phyloP scores from a whole-genome alignment of 345 rosid species.

The Eucalyptus marginata region DNA sequence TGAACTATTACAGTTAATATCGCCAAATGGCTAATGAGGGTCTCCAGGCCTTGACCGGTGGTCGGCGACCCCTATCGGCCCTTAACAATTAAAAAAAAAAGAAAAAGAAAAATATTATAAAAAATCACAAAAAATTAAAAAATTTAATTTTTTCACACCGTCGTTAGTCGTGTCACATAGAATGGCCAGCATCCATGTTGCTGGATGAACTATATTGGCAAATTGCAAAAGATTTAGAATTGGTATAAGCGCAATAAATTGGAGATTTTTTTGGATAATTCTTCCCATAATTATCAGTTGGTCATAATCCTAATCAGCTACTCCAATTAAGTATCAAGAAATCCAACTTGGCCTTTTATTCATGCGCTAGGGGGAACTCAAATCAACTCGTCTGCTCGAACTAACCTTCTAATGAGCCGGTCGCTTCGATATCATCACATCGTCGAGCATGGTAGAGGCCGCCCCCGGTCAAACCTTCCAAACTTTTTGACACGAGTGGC shows the following conservation, averaged over 20 bases:
- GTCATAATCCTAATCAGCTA: not conserved
- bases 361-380: not conserved
- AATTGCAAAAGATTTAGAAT: rapidly evolving
- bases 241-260: rapidly evolving
- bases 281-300: not conserved
- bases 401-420: not conserved
- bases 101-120: too few species aligned
- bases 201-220: rapidly evolving
- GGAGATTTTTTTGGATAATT: not conserved
- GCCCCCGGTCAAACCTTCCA: not conserved
- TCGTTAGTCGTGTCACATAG: rapidly evolving
- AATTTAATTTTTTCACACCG: rapidly evolving
- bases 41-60: rapidly evolving
- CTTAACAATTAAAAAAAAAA: too few species aligned
- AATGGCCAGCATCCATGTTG: rapidly evolving
- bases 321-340: not conserved
- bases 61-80: rapidly evolving
- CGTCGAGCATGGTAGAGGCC: not conserved
- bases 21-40: rapidly evolving
- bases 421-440: not conserved
- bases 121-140: too few species aligned
- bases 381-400: not conserved
- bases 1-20: rapidly evolving
- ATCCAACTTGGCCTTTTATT: not conserved
- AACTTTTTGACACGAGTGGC: not conserved